Conservation (phyloP, 305 asterid species). For the Stenogyne calaminthoides region DNA sequence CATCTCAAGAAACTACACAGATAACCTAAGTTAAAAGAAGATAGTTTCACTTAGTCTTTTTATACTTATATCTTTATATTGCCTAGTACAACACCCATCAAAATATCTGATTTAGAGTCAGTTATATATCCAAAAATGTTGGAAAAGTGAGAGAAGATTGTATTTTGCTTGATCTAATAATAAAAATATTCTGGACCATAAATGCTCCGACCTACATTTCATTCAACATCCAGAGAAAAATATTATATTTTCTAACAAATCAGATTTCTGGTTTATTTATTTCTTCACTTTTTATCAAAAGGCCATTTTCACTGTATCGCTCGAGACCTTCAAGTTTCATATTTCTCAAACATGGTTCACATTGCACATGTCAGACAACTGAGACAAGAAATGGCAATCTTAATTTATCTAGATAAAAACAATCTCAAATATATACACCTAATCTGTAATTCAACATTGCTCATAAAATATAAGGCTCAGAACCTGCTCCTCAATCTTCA, state of each 20-base stretch:
- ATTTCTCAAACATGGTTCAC: neutral
- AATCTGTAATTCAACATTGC: conserved; percentile 22
- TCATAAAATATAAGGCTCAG: neutral
- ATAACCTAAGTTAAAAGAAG: neutral
- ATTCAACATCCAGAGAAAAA: no score
- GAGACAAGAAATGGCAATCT: conserved; percentile 14
- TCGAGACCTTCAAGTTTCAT: conserved; percentile 4
- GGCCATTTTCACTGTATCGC: neutral
- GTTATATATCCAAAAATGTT: no score
- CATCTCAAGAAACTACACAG: neutral
- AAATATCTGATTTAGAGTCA: no score
- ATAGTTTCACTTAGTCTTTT: neutral
- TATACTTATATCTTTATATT: no score
- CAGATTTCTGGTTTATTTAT: no score
- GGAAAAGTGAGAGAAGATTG: no score
- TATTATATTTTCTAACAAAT: no score
- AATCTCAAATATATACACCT: conserved; percentile 2
- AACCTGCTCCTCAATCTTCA: conserved; percentile 98
- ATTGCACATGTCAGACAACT: conserved; percentile 8
- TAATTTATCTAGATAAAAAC: conserved; percentile 6
- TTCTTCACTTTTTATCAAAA: neutral
- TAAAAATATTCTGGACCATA: no score
- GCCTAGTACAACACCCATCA: no score
- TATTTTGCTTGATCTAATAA: no score
- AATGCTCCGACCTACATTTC: no score